These are phyloP conservation scores for Prunus davidiana DNA, from an alignment of 306 rosid species.

Conservation along the genomic window DNA sequence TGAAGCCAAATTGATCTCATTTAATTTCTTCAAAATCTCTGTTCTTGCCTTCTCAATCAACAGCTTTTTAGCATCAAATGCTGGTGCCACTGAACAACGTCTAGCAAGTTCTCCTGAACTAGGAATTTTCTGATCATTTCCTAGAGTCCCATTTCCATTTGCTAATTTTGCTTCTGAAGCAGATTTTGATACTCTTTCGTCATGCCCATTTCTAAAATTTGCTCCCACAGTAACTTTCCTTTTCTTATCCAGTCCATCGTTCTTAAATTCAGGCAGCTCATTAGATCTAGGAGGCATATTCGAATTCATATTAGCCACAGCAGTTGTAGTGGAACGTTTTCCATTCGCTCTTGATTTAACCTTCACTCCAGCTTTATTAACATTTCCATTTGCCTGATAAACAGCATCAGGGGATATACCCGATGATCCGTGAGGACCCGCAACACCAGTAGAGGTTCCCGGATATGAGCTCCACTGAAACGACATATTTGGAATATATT, in stretches of 20 bases:
- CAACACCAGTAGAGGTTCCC: conserved; percentile 53
- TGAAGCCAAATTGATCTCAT: conserved; percentile 63
- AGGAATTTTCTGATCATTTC: conserved; percentile 43
- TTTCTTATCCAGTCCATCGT: conserved; percentile 56
- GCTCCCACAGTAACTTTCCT: conserved; percentile 56
- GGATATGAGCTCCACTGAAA: conserved; percentile 65
- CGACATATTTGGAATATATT: conserved; percentile 71
- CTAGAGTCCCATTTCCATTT: conserved; percentile 57
- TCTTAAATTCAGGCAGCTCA: conserved; percentile 47
- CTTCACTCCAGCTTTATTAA: conserved; percentile 56
- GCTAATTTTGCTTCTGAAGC: conserved; percentile 51
- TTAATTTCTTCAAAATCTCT: conserved; percentile 71
- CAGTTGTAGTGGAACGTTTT: conserved; percentile 42
- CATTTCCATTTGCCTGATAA: conserved; percentile 57
- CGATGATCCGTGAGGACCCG: conserved; percentile 59
- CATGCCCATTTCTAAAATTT: conserved; percentile 49
- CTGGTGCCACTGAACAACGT: conserved; percentile 63
- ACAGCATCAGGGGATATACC: conserved; percentile 43
- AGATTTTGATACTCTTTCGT: conserved; percentile 46
- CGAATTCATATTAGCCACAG: conserved; percentile 43
- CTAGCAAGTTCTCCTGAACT: conserved; percentile 44
- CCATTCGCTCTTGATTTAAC: conserved; percentile 54
- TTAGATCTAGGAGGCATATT: conserved; percentile 32
- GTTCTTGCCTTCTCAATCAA: conserved; percentile 83
- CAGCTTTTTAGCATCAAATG: conserved; percentile 76